A percentile compares a stretch with the other conserved stretches of the same genome.
Conservation (phyloP, 202 grass and related monocot species). For the Panicum hallii region DNA sequence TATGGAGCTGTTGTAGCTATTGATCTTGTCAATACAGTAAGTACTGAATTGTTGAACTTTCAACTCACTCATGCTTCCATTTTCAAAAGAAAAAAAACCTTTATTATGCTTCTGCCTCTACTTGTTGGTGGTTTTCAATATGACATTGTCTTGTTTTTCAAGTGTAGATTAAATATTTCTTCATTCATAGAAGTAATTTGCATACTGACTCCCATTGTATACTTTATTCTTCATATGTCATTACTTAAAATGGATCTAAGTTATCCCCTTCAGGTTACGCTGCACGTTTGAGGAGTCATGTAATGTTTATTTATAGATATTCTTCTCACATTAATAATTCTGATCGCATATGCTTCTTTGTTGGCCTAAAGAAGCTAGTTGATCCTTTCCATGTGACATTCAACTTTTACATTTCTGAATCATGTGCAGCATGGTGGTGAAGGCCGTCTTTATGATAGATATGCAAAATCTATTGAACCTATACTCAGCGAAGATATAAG, state of each 20-base stretch:
- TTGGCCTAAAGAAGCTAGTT: conserved; percentile 15
- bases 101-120: background rate
- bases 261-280: background rate
- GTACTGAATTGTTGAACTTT: background rate
- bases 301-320: background rate
- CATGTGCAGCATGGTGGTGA: conserved; percentile 80
- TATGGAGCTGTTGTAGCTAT: conserved; percentile 81
- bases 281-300: background rate
- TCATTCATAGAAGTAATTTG: background rate
- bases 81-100: background rate
- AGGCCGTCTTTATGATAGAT: conserved; percentile 78
- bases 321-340: conserved; percentile 1
- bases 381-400: conserved; percentile 31
- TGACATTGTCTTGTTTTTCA: background rate
- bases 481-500: conserved; percentile 93
- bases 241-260: background rate
- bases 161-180: background rate
- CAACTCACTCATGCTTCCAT: background rate
- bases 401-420: conserved; percentile 22
- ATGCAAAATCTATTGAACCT: conserved; percentile 76
- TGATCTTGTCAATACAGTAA: conserved; percentile 92
- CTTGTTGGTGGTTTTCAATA: background rate
- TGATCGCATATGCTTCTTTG: background rate
- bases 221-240: background rate
- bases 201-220: background rate